These are phyloP conservation scores for Hansenula lynferdii DNA, from an alignment of 1,139 yeast species.

Conservation along the genomic window DNA sequence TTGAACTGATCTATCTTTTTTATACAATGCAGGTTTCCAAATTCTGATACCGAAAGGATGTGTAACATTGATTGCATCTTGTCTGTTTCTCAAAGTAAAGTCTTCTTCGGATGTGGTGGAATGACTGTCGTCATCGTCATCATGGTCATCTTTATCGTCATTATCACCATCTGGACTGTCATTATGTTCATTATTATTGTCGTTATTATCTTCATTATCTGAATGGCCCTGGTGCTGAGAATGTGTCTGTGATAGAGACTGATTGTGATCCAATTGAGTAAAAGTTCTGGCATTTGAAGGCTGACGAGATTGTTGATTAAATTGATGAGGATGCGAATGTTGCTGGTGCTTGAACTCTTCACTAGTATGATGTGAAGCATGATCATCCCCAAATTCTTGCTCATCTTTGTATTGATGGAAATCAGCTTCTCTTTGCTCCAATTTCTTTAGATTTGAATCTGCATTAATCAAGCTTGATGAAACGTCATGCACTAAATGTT, in stretches of 20 bases:
- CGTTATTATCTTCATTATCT: slow-evolving; percentile 11
- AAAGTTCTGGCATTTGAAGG: slow-evolving; percentile 2
- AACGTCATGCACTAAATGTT: slow-evolving; percentile 11
- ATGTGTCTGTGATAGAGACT: slow-evolving; percentile 3
- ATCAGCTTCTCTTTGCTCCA: slow-evolving; percentile 21
- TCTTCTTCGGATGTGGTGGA: slow-evolving; percentile 66
- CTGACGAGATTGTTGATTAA: slow-evolving; percentile 4
- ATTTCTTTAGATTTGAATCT: slow-evolving; percentile 19
- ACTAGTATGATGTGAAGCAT: not conserved
- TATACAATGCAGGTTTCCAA: slow-evolving; percentile 97
- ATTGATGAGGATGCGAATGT: slow-evolving; percentile 5
- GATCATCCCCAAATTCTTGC: slow-evolving; percentile 3
- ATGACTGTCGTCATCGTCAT: slow-evolving; percentile 30
- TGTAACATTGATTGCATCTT: slow-evolving; percentile 91
- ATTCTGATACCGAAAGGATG: slow-evolving; percentile 98
- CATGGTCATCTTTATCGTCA: too few relatives aligned
- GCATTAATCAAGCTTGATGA: slow-evolving; percentile 18
- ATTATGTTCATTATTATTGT: slow-evolving; percentile 14
- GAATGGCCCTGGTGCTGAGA: slow-evolving; percentile 15
- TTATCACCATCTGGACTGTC: slow-evolving; percentile 19
- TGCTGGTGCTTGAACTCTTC: slow-evolving; percentile 1
- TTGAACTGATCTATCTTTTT: slow-evolving; percentile 89
- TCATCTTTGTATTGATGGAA: slow-evolving; percentile 3
- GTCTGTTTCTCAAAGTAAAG: slow-evolving; percentile 87
- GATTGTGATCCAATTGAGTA: not conserved